These are phyloP conservation scores for Cryoendolithus antarcticus DNA, from an alignment of 2,329 filamentous ascomycete genomes.

Conservation along the genomic window DNA sequence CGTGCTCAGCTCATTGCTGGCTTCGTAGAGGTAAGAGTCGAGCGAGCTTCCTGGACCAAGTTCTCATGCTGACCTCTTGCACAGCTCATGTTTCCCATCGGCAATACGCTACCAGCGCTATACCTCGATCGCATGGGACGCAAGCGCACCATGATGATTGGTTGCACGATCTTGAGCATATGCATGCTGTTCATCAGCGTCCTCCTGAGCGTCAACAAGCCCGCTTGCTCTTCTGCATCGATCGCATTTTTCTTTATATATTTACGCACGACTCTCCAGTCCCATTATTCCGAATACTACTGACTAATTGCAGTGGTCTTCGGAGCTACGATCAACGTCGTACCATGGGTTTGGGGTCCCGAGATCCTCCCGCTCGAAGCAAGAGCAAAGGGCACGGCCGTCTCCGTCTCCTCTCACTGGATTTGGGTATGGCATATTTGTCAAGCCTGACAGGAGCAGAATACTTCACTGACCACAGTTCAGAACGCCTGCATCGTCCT, in stretches of 20 bases:
- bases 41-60: constrained; percentile 24
- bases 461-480: not conserved
- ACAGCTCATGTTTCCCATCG: constrained; percentile 29
- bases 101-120: constrained; percentile 34
- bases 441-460: not conserved
- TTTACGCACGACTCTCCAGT: constrained; percentile 11
- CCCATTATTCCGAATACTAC: too few species aligned
- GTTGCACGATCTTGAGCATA: constrained; percentile 21
- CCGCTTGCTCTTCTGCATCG: constrained; percentile 32
- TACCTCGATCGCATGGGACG: constrained; percentile 31
- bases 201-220: constrained; percentile 34
- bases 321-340: constrained; percentile 28
- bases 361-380: constrained; percentile 38
- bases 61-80: constrained; percentile 22
- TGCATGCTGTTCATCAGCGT: constrained; percentile 30
- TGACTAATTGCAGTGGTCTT: constrained; percentile 13
- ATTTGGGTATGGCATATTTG: constrained; percentile 22
- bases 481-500: constrained; percentile 10
- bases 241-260: constrained; percentile 40
- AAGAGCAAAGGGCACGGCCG: constrained; percentile 34
- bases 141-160: constrained; percentile 24
- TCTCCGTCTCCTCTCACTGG: constrained; percentile 34
- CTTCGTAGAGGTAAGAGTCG: constrained; percentile 27
- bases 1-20: constrained; percentile 36
- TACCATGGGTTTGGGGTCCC: constrained; percentile 37